Base-by-base conservation (phyloP, 768 basidiomycete genomes). In the Ramaria rubella region DNA sequence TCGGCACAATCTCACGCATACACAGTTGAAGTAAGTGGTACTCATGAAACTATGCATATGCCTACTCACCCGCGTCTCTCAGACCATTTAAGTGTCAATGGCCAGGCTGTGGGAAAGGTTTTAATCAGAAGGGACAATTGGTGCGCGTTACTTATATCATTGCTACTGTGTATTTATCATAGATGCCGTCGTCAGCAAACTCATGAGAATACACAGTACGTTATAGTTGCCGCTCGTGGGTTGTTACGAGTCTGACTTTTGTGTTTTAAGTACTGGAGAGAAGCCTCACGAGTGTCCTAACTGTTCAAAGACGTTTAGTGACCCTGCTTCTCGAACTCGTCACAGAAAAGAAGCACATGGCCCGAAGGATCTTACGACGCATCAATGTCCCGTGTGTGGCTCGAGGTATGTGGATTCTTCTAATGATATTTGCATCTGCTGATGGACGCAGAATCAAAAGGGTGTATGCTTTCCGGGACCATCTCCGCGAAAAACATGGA, bases 121-220 rank as follows among this genome's bases (percentile, higher is more conserved):
- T 50, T 34, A 50, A 50, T 29, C 49, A 50, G 49, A 23, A 6
- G 23, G 27, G 49, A 5, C 27, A 31, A 29, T 34, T 50, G 27
- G 49, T 50, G 19, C 27, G 49, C 23, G 6, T 19, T 4, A 29
- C 8, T 4, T 31, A 9, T 4, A 31, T 23, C 14, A 4, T 51
- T 17, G 6, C 5, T 51, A 24, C 9, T 3, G 17, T 36, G 15
- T 12, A 12, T 31, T 31, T 30, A 26, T 33, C 49, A 51, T 24
- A 6, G 4, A 67, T 68, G 63, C 42, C 80, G 81, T 2, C 82
- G 78, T 2, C 70, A 88, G 52, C 81, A 79, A 60, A 84, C 81
- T 1, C 87, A 89, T 59, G 55, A 60, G 52, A 89, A 87, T 58
- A 72, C 73, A 19, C 87, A 89, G 87, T 89, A 68, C 58, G 84